Evolutionary conservation across 2,329 filamentous ascomycete species (phyloP).

Genomic region (Exophiala alcalophila): DNA sequence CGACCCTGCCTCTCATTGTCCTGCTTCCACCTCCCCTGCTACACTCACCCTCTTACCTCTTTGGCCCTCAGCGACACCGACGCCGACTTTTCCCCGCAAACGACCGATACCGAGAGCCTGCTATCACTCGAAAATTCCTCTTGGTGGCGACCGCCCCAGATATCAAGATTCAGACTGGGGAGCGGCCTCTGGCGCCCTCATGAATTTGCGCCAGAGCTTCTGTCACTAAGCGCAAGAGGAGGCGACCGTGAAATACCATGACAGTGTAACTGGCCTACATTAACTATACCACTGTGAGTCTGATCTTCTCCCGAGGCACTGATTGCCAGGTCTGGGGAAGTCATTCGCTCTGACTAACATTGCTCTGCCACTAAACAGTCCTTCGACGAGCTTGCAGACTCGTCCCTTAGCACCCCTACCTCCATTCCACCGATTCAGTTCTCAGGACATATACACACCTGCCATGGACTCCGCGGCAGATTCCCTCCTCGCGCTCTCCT

Average conservation of each 20-base stretch:
- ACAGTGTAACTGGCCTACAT: conserved; percentile 13
- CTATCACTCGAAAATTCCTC: too few species aligned
- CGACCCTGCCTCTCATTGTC: too few species aligned
- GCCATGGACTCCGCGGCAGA: conserved; percentile 42
- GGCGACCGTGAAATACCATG: conserved; percentile 11
- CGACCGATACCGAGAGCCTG: too few species aligned
- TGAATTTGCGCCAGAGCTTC: conserved; percentile 7
- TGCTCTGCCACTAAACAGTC: background rate
- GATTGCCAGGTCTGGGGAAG: background rate
- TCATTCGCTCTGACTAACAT: conserved; percentile 4
- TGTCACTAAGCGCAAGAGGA: conserved; percentile 12
- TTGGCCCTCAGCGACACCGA: background rate
- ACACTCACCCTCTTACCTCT: too few species aligned
- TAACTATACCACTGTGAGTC: conserved; percentile 10
- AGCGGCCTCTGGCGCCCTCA: too few species aligned
- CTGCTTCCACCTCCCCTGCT: too few species aligned
- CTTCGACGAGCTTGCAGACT: background rate
- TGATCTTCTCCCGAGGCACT: background rate
- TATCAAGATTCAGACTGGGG: too few species aligned
- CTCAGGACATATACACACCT: too few species aligned
- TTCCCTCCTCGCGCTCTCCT: conserved; percentile 35
- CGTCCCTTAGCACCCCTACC: background rate
- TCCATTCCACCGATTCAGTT: background rate
- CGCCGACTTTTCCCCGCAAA: background rate
- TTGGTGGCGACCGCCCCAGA: too few species aligned